phyloP scores from a whole-genome alignment of 768 basidiomycete genomes.

The Lentinula edodes region DNA sequence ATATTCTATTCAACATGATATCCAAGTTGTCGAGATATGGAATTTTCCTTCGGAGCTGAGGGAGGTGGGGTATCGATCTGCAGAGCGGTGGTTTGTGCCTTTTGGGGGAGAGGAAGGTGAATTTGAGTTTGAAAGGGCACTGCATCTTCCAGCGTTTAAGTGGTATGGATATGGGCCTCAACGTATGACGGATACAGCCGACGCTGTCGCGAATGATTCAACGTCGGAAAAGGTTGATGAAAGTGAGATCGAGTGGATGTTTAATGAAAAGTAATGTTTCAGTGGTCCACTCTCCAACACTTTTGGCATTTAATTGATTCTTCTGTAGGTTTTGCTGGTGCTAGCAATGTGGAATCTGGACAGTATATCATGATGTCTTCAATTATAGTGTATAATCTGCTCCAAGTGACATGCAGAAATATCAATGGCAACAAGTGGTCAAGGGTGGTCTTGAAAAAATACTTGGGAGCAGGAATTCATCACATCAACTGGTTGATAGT shows the following conservation, averaged over 20 bases:
- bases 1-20: slow-evolving; percentile 26
- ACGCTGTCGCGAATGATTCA: no score
- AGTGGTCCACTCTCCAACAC: not conserved
- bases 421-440: no score
- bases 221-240: not conserved
- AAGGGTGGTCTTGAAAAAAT: no score
- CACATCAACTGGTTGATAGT: no score
- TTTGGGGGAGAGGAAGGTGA: slow-evolving; percentile 24
- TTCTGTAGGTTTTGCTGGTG: slow-evolving; percentile 35
- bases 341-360: slow-evolving; percentile 10
- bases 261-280: slow-evolving; percentile 40
- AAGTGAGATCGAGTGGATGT: slow-evolving; percentile 31
- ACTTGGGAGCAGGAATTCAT: no score
- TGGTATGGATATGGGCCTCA: slow-evolving; percentile 37
- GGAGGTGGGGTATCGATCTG: slow-evolving; percentile 11
- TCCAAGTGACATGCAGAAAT: no score
- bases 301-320: not conserved
- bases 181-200: no score
- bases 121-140: slow-evolving; percentile 21
- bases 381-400: no score
- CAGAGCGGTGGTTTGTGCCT: slow-evolving; percentile 4
- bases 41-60: slow-evolving; percentile 31
- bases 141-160: slow-evolving; percentile 38
- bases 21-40: slow-evolving; percentile 42
- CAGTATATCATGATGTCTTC: no score